These are phyloP conservation scores for Lentinula lateritia DNA, from an alignment of 768 basidiomycete genomes.

Conservation along the genomic window DNA sequence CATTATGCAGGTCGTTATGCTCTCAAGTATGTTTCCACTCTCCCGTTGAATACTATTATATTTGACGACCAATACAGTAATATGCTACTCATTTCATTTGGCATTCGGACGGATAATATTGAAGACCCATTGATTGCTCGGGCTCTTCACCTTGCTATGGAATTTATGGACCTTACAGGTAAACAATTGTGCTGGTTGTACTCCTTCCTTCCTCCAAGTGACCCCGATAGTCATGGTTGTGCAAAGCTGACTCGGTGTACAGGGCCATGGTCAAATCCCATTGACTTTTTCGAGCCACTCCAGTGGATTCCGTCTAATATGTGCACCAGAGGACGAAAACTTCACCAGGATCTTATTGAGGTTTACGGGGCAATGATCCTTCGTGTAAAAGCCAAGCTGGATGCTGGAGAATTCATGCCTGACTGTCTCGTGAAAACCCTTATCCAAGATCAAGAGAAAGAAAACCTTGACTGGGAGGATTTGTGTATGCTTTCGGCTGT, in stretches of 20 bases:
- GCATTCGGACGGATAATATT: constrained; percentile 13
- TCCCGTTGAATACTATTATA: not conserved
- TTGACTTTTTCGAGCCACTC: constrained; percentile 19
- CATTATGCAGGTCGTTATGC: constrained; percentile 15
- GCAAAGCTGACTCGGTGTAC: not conserved
- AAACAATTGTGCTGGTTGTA: not conserved
- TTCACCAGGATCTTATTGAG: constrained; percentile 19
- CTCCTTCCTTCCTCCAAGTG: too few relatives aligned
- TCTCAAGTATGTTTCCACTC: constrained; percentile 13
- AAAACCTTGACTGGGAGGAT: constrained; percentile 25
- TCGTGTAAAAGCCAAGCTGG: constrained; percentile 21
- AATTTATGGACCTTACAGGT: constrained; percentile 21
- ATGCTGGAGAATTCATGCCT: constrained; percentile 24
- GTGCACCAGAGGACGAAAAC: constrained; percentile 11
- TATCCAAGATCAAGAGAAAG: constrained; percentile 20
- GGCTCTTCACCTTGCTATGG: constrained; percentile 17
- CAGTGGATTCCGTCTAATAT: constrained; percentile 17
- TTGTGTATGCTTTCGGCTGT: constrained; percentile 26
- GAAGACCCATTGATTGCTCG: constrained; percentile 16
- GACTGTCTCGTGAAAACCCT: constrained; percentile 29
- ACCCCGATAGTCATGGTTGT: too few relatives aligned
- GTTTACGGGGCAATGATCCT: constrained; percentile 27
- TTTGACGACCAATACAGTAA: constrained; percentile 11
- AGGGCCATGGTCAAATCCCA: constrained; percentile 18
- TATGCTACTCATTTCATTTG: constrained; percentile 21